Percentiles rank a stretch among this genome's conserved stretches.
Conservation (phyloP, 257 asterid species). For the Solanum corneliomulleri region DNA sequence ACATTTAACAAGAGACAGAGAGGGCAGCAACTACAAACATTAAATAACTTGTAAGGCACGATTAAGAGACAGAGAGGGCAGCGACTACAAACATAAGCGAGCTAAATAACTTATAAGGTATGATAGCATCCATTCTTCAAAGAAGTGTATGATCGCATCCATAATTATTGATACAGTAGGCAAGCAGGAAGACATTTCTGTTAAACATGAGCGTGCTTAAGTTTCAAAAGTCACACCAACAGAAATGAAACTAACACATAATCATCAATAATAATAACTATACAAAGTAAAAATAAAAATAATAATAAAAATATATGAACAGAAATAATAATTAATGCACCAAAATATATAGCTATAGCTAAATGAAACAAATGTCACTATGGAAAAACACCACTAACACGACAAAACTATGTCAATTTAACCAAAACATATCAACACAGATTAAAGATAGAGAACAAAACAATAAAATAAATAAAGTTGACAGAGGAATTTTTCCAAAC, state of each 20-base stretch:
- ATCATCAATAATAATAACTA: background rate
- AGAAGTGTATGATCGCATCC: background rate
- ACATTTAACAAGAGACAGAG: background rate
- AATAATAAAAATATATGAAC: too few relatives aligned
- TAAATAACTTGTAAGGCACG: background rate
- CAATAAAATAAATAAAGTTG: too few relatives aligned
- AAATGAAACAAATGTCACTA: too few relatives aligned
- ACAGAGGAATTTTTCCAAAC: too few relatives aligned
- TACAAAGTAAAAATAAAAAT: too few relatives aligned
- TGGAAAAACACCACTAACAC: too few relatives aligned
- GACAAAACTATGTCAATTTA: too few relatives aligned
- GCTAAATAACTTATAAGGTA: background rate
- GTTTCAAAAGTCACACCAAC: background rate
- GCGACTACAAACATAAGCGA: background rate
- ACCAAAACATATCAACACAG: too few relatives aligned
- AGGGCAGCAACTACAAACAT: background rate
- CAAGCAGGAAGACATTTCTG: background rate
- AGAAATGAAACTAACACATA: background rate
- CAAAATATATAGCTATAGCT: too few relatives aligned
- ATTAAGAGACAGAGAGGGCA: background rate
- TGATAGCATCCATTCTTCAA: background rate
- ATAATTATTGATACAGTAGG: background rate
- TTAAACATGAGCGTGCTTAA: background rate
- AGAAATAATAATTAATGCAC: too few relatives aligned
- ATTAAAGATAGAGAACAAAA: too few relatives aligned